These are phyloP conservation scores for Phlebiopsis gigantea DNA, from an alignment of 768 basidiomycete species.

Conservation along the genomic window DNA sequence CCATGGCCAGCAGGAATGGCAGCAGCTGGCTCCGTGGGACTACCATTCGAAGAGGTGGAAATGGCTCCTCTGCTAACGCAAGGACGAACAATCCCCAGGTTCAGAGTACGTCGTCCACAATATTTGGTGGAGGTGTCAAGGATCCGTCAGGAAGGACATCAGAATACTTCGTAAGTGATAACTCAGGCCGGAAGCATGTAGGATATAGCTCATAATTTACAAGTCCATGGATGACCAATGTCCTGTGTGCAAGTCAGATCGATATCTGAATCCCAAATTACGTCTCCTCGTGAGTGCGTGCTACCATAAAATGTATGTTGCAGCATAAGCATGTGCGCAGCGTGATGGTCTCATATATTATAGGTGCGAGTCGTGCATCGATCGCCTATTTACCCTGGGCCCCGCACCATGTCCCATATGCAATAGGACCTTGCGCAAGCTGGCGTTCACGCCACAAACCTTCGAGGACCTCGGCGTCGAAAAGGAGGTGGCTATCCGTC, in stretches of 20 bases:
- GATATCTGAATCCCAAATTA: constrained; percentile 92
- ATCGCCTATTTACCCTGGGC: constrained; percentile 90
- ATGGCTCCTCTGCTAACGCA: constrained; percentile 37
- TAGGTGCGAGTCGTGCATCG: constrained; percentile 99
- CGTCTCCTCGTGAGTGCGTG: constrained; percentile 92
- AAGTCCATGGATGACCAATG: constrained; percentile 92
- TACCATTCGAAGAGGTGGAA: constrained; percentile 61
- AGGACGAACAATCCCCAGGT: constrained; percentile 64
- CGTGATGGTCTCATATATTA: background rate
- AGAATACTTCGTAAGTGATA: constrained; percentile 67
- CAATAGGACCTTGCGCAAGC: constrained; percentile 78
- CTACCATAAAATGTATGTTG: constrained; percentile 91
- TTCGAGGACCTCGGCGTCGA: constrained; percentile 91
- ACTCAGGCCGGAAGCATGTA: background rate
- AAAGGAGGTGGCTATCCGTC: constrained; percentile 87
- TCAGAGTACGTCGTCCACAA: constrained; percentile 65
- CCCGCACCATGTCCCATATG: constrained; percentile 97
- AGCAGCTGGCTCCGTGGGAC: constrained; percentile 65
- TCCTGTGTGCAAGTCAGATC: constrained; percentile 94
- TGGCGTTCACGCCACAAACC: constrained; percentile 93
- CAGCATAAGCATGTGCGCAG: background rate
- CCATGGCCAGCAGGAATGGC: constrained; percentile 29
- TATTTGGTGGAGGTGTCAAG: constrained; percentile 82
- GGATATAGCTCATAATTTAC: background rate
- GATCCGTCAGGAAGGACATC: constrained; percentile 78